These are phyloP conservation scores for Mercurialis annua DNA, from an alignment of 345 rosid genomes.

Conservation along the genomic window DNA sequence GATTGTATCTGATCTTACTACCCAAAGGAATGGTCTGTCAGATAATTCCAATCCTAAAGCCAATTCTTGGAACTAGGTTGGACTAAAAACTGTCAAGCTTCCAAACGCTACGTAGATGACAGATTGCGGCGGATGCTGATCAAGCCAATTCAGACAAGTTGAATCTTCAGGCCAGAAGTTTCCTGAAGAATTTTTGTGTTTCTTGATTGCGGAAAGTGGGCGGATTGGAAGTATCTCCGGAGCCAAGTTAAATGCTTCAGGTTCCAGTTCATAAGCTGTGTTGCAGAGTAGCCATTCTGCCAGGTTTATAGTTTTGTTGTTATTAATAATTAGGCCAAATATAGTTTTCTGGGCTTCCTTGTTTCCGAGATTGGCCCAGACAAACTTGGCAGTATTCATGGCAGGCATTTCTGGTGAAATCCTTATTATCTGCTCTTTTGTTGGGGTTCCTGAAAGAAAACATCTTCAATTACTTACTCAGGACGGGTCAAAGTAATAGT, in stretches of 20 bases:
- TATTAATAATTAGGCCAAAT: slow-evolving; percentile 20
- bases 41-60: slow-evolving; percentile 19
- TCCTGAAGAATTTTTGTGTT: neutral
- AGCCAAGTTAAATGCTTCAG: slow-evolving; percentile 13
- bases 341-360: slow-evolving; percentile 22
- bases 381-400: slow-evolving; percentile 31
- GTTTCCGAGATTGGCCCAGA: slow-evolving; percentile 36
- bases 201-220: slow-evolving; percentile 11
- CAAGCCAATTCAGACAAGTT: slow-evolving; percentile 19
- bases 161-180: slow-evolving; percentile 3
- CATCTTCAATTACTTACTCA: neutral
- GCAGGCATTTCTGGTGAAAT: slow-evolving; percentile 26
- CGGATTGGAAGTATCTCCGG: slow-evolving; percentile 17
- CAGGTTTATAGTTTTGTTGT: slow-evolving; percentile 15
- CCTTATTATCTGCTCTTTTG: slow-evolving; percentile 9
- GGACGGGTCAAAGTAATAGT: neutral
- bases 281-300: slow-evolving; percentile 41
- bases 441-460: slow-evolving; percentile 24
- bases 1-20: slow-evolving; percentile 1
- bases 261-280: slow-evolving; percentile 18
- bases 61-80: slow-evolving; percentile 17
- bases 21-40: slow-evolving; percentile 19
- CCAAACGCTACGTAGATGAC: slow-evolving; percentile 20
- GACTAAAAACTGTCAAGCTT: neutral
- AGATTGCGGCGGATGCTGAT: slow-evolving; percentile 15